Evolutionary conservation across 768 basidiomycete species (phyloP).

Genomic region (Lentinula detonsa): DNA sequence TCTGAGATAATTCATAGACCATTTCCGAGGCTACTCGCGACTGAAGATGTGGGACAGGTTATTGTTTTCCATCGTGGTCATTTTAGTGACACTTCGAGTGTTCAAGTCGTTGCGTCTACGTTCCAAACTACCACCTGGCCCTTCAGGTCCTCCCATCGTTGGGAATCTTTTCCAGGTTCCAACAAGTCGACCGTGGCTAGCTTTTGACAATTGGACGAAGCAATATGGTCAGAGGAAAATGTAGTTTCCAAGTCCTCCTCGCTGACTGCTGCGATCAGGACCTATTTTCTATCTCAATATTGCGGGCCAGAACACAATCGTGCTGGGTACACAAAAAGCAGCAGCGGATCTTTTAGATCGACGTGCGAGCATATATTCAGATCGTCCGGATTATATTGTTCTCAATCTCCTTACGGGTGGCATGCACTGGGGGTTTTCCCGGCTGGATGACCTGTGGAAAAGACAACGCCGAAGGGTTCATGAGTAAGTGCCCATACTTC

Average conservation of each 20-base stretch:
- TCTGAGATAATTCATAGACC: too few species aligned
- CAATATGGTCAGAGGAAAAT: constrained; percentile 22
- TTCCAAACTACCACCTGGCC: constrained; percentile 28
- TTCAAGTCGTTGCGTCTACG: background rate
- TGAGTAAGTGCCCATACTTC: constrained; percentile 5
- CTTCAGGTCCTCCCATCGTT: constrained; percentile 27
- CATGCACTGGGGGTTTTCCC: background rate
- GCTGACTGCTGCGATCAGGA: background rate
- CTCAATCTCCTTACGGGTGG: background rate
- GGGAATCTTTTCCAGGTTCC: constrained; percentile 29
- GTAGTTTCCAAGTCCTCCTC: background rate
- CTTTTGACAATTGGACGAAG: constrained; percentile 23
- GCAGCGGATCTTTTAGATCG: constrained; percentile 4
- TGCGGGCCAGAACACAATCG: background rate
- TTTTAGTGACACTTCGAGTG: background rate
- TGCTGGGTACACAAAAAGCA: background rate
- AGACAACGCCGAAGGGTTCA: constrained; percentile 16
- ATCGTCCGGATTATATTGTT: background rate
- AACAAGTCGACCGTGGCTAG: constrained; percentile 17
- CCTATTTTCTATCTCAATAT: constrained; percentile 5
- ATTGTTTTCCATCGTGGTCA: background rate
- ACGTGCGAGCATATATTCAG: background rate
- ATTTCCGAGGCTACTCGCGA: too few species aligned
- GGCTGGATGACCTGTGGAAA: background rate
- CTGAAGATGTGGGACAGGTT: too few species aligned